Evolutionary conservation across 176 grass and related monocot species (phyloP), one percentile per base, ranked within the genome.

Genomic region (Alloteropsis semialata): DNA sequence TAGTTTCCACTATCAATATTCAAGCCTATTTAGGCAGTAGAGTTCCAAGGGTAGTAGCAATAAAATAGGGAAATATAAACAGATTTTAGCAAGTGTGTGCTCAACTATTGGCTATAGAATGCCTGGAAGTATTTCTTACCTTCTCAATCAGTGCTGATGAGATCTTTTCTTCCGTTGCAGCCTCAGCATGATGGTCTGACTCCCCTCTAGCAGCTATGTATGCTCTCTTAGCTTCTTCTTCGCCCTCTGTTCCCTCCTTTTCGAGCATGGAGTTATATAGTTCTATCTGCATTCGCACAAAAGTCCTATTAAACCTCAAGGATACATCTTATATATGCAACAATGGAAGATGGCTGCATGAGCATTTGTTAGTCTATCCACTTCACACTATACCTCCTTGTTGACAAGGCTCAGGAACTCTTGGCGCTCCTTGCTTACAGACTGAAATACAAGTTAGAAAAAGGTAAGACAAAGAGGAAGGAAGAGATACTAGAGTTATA

Each of bases 371-470:
- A 10, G 22, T 82, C 63, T 72, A 45, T 46, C 19, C 22, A 76
- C 45, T 89, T 65, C 78, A 86, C 2, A 66, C 17, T 29, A 72
- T 92, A 99, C 97, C 97, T 99, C 97, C 75, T 94, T 90, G 81
- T 95, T 94, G 54, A 99, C 97, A 85, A 99, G 93, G 83, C 91
- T 64, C 55, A 99, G 82, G 81, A 99, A 99, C 65, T 99, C 93
- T 82, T 99, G 93, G 19, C 93, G 90, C 69, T 99, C 97, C 91
- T 91, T 96, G 80, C 88, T 96, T 80, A 99, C 97, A 87, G 97
- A 99, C 97, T 99, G 91, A 88, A 94, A 85, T n/a, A 59, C 32
- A 76, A 67, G 21, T 69, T 75, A 89, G 30, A 34, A 50, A 39
- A 82, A 76, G 21, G 44, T 61, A 3, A 81, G 5, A 81, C 0